Base-by-base conservation (phyloP, 2,329 filamentous ascomycete species). In the Fusarium proliferatum region DNA sequence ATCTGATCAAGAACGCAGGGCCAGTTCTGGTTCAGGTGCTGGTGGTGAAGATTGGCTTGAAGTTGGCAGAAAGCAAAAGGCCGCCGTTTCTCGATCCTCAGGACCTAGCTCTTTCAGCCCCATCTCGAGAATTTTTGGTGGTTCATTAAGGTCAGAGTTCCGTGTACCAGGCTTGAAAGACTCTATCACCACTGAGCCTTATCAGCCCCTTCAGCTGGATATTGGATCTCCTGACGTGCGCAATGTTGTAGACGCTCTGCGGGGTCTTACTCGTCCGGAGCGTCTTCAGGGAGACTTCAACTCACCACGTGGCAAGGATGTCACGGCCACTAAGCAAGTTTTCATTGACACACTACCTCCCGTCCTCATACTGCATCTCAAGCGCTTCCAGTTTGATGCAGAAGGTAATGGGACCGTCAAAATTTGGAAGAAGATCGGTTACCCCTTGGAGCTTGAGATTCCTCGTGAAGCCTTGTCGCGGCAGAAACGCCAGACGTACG, bases 401-500 rank as follows among this genome's bases (percentile, higher is more conserved):
- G 90, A 92, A 65, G 93, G 92, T 49, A 78, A 80, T 49, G 95
- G 95, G 30, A 97, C 95, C 1, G 93, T 97, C 79, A 99, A 99
- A 86, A 97, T 98, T 73, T 98, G 96, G 94, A 99, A 98, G 86
- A 97, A 96, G 85, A 88, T 99, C 66, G 96, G 95, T 26, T 99
- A 99, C 79, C 96, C 96, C 1, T 86, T 99, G 34, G 95, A 98
- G 79, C 87, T 99, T 57, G 96, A 98, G 80, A 94, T 99, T 71
- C 96, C 96, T 1, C 93, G 92, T 64, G 96, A 98, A 80, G 93
- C 94, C 15, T 93, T 99, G 78, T 92, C 95, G 16, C 90, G 92
- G 36, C 89, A 92, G 78, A 93, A 91, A 80, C 87, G 88, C 49
- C 85, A 93, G 72, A 86, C 88, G 33, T 86, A 89, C 21, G 90